A percentile compares a stretch with the other conserved stretches of the same genome.
These are phyloP conservation scores for Coffea eugenioides DNA, from an alignment of 257 asterid species.

Conservation along the genomic window DNA sequence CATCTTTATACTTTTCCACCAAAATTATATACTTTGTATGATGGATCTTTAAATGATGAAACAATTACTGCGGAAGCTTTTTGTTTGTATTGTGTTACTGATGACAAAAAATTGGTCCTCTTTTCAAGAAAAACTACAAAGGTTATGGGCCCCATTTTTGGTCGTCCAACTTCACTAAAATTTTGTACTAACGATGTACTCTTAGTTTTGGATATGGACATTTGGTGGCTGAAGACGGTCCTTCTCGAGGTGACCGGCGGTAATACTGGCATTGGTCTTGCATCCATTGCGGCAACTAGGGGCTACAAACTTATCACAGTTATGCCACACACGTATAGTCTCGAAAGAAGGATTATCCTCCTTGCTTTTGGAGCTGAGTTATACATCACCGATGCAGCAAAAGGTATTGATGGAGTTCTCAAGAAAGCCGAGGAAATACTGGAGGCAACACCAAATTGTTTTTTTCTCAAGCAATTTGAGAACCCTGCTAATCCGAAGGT, in stretches of 20 bases:
- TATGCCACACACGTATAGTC: conserved; percentile 42
- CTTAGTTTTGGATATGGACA: conserved; percentile 8
- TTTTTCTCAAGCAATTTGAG: conserved; percentile 39
- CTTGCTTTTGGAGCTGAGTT: conserved; percentile 50
- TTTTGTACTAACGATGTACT: not conserved
- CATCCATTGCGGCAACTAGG: conserved; percentile 38
- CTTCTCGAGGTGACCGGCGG: conserved; percentile 48
- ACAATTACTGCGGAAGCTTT: no score
- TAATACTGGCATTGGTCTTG: conserved; percentile 53
- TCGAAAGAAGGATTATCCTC: conserved; percentile 43
- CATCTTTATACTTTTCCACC: not conserved
- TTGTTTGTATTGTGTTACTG: no score
- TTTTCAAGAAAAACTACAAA: not conserved
- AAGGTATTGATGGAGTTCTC: conserved; percentile 31
- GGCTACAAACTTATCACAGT: conserved; percentile 44
- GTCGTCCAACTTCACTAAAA: not conserved
- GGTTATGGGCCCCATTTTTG: not conserved
- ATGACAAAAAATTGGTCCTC: not conserved
- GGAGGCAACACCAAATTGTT: conserved; percentile 35
- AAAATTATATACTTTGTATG: not conserved
- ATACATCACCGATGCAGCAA: conserved; percentile 32
- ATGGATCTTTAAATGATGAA: not conserved
- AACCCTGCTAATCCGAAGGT: conserved; percentile 52
- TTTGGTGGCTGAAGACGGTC: conserved; percentile 28
- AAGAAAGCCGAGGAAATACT: conserved; percentile 36